Percentiles rank a stretch among this genome's conserved stretches.
Evolutionary conservation across 1,139 yeast species (phyloP).

Genomic region (Hyphopichia buzzinii): DNA sequence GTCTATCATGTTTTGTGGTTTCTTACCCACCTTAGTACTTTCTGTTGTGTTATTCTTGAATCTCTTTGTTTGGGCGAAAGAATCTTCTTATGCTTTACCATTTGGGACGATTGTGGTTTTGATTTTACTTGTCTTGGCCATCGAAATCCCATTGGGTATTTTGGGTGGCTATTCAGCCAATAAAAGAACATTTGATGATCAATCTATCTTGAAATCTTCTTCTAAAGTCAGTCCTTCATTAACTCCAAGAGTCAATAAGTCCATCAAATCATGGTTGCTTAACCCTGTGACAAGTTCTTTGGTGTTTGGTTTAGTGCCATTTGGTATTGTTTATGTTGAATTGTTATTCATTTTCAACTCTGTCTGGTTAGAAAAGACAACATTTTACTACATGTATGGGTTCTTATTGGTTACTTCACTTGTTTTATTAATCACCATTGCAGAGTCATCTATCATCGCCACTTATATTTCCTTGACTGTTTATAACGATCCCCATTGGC

Average conservation of each 20-base stretch:
- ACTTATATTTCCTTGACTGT: slow-evolving; percentile 60
- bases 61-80: slow-evolving; percentile 71
- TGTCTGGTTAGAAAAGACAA: slow-evolving; percentile 76
- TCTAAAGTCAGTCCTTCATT: slow-evolving; percentile 3
- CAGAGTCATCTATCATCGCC: slow-evolving; percentile 73
- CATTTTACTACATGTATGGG: slow-evolving; percentile 79
- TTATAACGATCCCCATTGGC: slow-evolving; percentile 70
- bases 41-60: slow-evolving; percentile 56
- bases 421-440: slow-evolving; percentile 59
- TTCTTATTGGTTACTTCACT: slow-evolving; percentile 64
- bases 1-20: slow-evolving; percentile 57
- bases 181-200: slow-evolving; percentile 25
- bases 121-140: slow-evolving; percentile 53
- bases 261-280: slow-evolving; percentile 14
- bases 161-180: slow-evolving; percentile 69
- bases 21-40: slow-evolving; percentile 59
- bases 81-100: slow-evolving; percentile 76
- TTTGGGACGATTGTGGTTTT: slow-evolving; percentile 67
- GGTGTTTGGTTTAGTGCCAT: slow-evolving; percentile 70
- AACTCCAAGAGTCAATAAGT: slow-evolving; percentile 3
- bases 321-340: slow-evolving; percentile 79
- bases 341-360: slow-evolving; percentile 71
- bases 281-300: slow-evolving; percentile 24
- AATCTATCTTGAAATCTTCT: slow-evolving; percentile 10
- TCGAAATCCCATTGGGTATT: slow-evolving; percentile 73